These are phyloP conservation scores for Saccharomyces pastorianus DNA, from an alignment of 1,139 yeast species.

Conservation along the genomic window DNA sequence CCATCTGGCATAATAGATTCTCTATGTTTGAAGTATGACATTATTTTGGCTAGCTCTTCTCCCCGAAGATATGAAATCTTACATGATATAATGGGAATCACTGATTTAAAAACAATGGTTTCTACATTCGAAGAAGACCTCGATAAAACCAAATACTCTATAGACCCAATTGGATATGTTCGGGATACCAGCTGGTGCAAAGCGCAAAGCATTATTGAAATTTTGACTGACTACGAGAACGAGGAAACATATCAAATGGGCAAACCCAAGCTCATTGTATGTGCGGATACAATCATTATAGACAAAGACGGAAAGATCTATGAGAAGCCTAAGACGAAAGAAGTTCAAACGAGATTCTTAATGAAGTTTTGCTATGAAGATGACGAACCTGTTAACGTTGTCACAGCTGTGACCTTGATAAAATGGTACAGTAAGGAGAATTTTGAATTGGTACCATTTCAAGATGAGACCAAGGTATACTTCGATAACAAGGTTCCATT, in stretches of 20 bases:
- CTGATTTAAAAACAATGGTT: slow-evolving; percentile 38
- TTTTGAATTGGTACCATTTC: slow-evolving; percentile 19
- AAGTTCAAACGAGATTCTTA: slow-evolving; percentile 45
- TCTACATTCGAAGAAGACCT: slow-evolving; percentile 62
- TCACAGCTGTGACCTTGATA: slow-evolving; percentile 52
- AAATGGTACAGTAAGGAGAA: slow-evolving; percentile 15
- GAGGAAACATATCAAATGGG: slow-evolving; percentile 5
- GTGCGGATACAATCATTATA: slow-evolving; percentile 83
- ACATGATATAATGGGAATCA: slow-evolving; percentile 49
- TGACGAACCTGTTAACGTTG: slow-evolving; percentile 42
- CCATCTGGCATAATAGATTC: not conserved
- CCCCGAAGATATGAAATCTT: slow-evolving; percentile 72
- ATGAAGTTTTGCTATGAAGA: slow-evolving; percentile 38
- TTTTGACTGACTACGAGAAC: slow-evolving; percentile 24
- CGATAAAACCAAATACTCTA: slow-evolving; percentile 39
- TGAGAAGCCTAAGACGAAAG: slow-evolving; percentile 64
- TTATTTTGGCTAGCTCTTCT: slow-evolving; percentile 76
- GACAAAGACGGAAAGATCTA: slow-evolving; percentile 50
- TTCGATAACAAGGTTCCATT: slow-evolving; percentile 45
- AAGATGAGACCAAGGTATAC: slow-evolving; percentile 41
- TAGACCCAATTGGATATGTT: slow-evolving; percentile 48
- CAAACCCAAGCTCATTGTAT: slow-evolving; percentile 36
- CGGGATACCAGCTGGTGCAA: slow-evolving; percentile 61
- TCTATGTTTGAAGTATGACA: slow-evolving; percentile 11
- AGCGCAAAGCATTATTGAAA: slow-evolving; percentile 47